phyloP scores from a whole-genome alignment of 176 grass and related monocot genomes.

The Oryza meridionalis region DNA sequence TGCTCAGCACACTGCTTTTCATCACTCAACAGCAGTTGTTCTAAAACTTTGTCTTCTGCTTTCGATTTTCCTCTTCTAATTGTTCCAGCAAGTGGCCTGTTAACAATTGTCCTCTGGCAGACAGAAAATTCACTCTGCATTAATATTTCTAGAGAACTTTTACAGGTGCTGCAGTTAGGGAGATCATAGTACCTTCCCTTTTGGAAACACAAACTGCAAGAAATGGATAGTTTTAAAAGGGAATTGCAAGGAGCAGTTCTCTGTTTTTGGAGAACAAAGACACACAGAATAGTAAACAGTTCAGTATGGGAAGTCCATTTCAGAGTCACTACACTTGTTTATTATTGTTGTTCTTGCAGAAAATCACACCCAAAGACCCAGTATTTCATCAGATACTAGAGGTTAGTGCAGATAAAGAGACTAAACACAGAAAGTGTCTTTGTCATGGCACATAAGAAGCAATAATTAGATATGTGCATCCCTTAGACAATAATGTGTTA shows the following conservation, averaged over 20 bases:
- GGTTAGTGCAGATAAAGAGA: background rate
- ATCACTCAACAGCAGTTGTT: constrained; percentile 77
- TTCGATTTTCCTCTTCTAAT: constrained; percentile 78
- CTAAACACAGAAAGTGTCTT: background rate
- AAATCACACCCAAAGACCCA: background rate
- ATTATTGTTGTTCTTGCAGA: background rate
- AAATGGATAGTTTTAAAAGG: background rate
- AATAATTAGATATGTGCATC: background rate
- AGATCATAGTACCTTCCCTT: background rate
- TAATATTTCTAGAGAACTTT: background rate
- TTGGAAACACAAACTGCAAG: background rate
- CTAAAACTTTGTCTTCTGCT: constrained; percentile 65
- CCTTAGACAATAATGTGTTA: background rate
- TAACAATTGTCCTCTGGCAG: constrained; percentile 73
- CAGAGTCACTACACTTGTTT: background rate
- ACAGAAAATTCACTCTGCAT: background rate
- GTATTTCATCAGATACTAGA: background rate
- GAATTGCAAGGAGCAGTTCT: background rate
- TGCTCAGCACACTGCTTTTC: constrained; percentile 93
- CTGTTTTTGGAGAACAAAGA: constrained; percentile 16
- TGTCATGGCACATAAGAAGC: background rate
- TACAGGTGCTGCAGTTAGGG: background rate
- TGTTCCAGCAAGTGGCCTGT: constrained; percentile 91
- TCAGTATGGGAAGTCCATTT: background rate
- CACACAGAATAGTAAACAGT: background rate